A percentile compares a stretch with the other conserved stretches of the same genome.
Conservation (phyloP, 495 filamentous ascomycete genomes). For the Terfezia boudieri region DNA sequence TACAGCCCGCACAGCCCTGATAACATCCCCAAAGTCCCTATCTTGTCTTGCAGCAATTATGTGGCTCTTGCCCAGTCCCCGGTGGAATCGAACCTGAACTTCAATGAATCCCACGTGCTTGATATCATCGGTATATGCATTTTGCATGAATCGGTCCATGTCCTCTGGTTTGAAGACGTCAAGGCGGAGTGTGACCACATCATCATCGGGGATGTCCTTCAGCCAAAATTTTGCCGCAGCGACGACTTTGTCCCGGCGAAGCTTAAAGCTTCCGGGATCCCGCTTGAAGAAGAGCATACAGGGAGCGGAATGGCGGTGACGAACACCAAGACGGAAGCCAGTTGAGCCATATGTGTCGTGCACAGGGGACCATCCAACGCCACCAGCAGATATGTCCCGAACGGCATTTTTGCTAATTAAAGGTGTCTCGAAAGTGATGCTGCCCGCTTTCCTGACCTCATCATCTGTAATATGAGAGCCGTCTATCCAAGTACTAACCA, state of each 20-base stretch:
- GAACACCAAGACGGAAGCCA: conserved; percentile 26
- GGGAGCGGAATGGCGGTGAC: conserved; percentile 36
- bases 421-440: conserved; percentile 9
- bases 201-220: conserved; percentile 39
- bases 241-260: conserved; percentile 30
- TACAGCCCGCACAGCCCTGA: conserved; percentile 1
- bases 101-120: conserved; percentile 5
- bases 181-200: conserved; percentile 30
- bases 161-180: conserved; percentile 25
- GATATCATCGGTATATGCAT: conserved; percentile 2
- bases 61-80: conserved; percentile 9
- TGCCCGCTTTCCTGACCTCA: conserved; percentile 8
- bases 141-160: conserved; percentile 12
- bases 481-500: conserved; percentile 22
- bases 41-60: conserved; percentile 5
- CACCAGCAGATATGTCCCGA: neutral
- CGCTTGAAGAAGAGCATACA: conserved; percentile 38
- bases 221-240: conserved; percentile 47
- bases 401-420: conserved; percentile 7
- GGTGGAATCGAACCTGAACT: conserved; percentile 7
- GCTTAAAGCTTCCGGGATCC: conserved; percentile 18
- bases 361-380: conserved; percentile 5
- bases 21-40: conserved; percentile 9
- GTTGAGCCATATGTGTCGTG: conserved; percentile 1
- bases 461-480: conserved; percentile 7